Conservation (phyloP, 306 rosid species). For the Gynostemma pentaphyllum region DNA sequence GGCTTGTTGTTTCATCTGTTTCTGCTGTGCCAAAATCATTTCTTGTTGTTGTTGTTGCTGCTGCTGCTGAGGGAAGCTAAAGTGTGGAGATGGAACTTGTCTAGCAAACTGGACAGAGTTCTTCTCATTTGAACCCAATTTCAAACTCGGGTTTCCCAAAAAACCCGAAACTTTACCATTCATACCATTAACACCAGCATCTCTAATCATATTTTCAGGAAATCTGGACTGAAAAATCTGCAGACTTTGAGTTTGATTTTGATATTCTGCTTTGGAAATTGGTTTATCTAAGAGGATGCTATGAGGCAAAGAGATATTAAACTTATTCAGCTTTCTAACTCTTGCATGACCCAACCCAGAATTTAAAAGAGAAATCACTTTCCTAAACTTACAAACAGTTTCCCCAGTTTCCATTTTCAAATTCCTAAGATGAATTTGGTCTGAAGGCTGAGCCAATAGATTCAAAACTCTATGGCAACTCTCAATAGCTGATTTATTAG, state of each 20-base stretch:
- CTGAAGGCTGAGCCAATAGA: constrained; percentile 50
- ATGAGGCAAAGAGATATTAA: constrained; percentile 43
- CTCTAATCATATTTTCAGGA: too few species aligned
- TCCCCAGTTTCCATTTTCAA: constrained; percentile 68
- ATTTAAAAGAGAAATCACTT: constrained; percentile 71
- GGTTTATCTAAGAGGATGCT: constrained; percentile 62
- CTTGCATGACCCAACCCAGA: constrained; percentile 78
- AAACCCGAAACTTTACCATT: constrained; percentile 19
- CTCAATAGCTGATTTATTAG: constrained; percentile 10
- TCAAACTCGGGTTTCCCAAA: constrained; percentile 56
- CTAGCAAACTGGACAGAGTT: constrained; percentile 44
- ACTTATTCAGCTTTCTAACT: constrained; percentile 49
- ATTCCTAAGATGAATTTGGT: constrained; percentile 22
- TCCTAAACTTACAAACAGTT: constrained; percentile 75
- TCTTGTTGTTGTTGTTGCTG: constrained; percentile 56
- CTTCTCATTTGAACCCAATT: constrained; percentile 58
- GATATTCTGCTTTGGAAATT: constrained; percentile 29
- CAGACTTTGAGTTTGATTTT: constrained; percentile 24
- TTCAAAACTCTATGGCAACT: constrained; percentile 14
- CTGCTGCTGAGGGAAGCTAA: constrained; percentile 51
- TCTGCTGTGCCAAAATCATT: constrained; percentile 25
- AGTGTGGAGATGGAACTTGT: constrained; percentile 38
- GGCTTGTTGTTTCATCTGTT: constrained; percentile 56
- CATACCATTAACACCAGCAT: not conserved
- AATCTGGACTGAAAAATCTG: constrained; percentile 2